Percentiles rank a stretch among this genome's conserved stretches.
Evolutionary conservation across 805 yeast species (phyloP).

Genomic region (Kodamaea hsintzibuensis): DNA sequence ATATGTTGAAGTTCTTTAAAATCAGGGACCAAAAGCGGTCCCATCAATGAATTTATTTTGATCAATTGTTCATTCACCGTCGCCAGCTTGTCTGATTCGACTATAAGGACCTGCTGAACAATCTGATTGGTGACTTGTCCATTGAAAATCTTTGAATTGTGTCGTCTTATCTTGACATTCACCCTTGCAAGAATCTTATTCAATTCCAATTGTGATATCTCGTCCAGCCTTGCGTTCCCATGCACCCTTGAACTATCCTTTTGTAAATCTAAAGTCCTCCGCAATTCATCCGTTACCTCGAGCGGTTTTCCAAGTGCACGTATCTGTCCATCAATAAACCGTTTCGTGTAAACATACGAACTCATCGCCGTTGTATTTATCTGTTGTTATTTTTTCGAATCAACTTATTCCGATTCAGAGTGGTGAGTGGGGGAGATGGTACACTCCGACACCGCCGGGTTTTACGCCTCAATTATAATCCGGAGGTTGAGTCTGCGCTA

Average conservation of each 20-base stretch:
- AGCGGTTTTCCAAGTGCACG: constrained; percentile 31
- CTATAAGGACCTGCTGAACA: constrained; percentile 35
- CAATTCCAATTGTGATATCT: not conserved
- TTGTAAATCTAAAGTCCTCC: not conserved
- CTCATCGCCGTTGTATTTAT: not conserved
- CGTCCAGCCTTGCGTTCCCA: constrained; percentile 9
- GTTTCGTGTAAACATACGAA: constrained; percentile 32
- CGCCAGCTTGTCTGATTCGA: constrained; percentile 30
- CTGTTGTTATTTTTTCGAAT: not conserved
- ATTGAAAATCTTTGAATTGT: constrained; percentile 27
- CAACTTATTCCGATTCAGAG: no score
- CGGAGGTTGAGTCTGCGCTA: not conserved
- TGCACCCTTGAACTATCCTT: constrained; percentile 11
- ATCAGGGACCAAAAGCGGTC: constrained; percentile 32
- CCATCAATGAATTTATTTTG: constrained; percentile 20
- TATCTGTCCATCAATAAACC: constrained; percentile 35
- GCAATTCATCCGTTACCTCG: constrained; percentile 18
- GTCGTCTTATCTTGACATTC: constrained; percentile 26
- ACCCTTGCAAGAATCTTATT: constrained; percentile 23
- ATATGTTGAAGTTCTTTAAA: constrained; percentile 15
- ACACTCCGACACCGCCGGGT: no score
- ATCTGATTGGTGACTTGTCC: constrained; percentile 37
- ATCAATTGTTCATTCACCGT: constrained; percentile 29
- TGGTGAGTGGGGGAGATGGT: no score
- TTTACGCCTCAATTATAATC: not conserved